phyloP scores from a whole-genome alignment of 306 rosid species.

The Prunus kanzakura region DNA sequence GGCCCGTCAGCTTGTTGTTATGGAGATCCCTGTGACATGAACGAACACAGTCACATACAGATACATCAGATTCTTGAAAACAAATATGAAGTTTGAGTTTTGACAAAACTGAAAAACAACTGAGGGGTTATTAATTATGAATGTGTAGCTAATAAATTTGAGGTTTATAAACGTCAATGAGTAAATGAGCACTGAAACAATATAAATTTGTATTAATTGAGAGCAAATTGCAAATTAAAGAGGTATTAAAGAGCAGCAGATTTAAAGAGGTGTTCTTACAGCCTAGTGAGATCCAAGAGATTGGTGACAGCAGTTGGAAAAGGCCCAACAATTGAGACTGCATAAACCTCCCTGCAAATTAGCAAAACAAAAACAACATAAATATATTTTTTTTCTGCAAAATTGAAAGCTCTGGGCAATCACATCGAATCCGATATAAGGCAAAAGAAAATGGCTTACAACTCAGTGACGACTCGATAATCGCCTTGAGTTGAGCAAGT shows the following conservation, averaged over 20 bases:
- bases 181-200: background rate
- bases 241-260: background rate
- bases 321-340: constrained; percentile 97
- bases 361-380: background rate
- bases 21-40: constrained; percentile 80
- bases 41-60: constrained; percentile 10
- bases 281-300: constrained; percentile 92
- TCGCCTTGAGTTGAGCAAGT: constrained; percentile 97
- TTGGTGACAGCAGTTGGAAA: constrained; percentile 98
- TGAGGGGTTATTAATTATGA: background rate
- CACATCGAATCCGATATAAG: background rate
- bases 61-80: background rate
- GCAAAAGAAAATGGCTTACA: constrained; percentile 45
- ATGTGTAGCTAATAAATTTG: background rate
- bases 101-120: background rate
- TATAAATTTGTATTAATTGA: background rate
- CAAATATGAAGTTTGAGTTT: background rate
- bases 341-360: constrained; percentile 85
- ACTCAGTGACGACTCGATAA: constrained; percentile 90
- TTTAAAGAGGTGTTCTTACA: constrained; percentile 45
- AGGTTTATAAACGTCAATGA: background rate
- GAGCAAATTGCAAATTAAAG: background rate
- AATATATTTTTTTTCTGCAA: no score
- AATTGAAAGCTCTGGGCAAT: background rate
- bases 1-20: constrained; percentile 96